Evolutionary conservation across 768 basidiomycete species (phyloP).

Genomic region (Boletus speciosus): DNA sequence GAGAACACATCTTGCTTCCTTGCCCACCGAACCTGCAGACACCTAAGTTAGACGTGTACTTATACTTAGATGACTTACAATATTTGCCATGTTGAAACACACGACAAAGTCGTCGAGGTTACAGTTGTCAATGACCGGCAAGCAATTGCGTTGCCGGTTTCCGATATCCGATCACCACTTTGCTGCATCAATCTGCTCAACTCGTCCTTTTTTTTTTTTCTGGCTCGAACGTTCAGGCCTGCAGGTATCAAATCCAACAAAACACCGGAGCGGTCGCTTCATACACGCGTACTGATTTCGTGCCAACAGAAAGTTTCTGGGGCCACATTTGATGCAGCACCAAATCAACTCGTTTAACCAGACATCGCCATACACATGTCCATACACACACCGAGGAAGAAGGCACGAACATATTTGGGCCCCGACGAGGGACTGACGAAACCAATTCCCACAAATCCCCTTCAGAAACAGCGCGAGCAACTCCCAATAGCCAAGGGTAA

Average conservation of each 20-base stretch:
- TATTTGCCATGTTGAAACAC: background rate
- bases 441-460: constrained; percentile 11
- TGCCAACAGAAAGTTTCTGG: background rate
- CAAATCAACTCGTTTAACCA: background rate
- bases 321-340: background rate
- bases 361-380: constrained; percentile 17
- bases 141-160: constrained; percentile 11
- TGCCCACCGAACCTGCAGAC: background rate
- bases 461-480: constrained; percentile 64
- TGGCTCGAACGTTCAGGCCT: background rate
- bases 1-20: constrained; percentile 36
- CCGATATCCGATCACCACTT: constrained; percentile 17
- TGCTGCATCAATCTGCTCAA: background rate
- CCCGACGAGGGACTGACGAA: constrained; percentile 17
- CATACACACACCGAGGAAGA: constrained; percentile 25
- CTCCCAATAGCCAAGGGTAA: constrained; percentile 80
- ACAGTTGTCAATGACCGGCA: background rate
- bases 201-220: background rate
- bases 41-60: background rate
- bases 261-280: background rate
- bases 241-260: background rate
- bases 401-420: constrained; percentile 20
- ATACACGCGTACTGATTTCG: background rate
- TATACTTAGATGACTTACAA: background rate
- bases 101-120: too few relatives aligned